These are phyloP conservation scores for Parachaetomium inaequale DNA, from an alignment of 495 filamentous ascomycete species.

Conservation along the genomic window DNA sequence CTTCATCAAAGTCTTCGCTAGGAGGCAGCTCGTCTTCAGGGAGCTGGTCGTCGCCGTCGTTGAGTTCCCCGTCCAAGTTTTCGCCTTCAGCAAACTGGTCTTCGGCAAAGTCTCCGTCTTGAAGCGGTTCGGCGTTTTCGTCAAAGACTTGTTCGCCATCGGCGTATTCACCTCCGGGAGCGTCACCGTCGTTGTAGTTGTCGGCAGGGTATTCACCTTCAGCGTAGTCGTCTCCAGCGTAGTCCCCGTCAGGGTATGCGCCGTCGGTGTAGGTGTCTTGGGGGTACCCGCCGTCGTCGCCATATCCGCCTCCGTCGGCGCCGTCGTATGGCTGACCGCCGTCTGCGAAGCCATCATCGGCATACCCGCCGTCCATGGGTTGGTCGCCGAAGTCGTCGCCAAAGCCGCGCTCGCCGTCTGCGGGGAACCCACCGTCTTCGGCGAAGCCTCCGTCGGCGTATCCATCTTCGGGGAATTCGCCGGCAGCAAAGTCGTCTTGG, in stretches of 20 bases:
- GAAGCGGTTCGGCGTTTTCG: neutral
- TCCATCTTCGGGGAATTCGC: conserved; percentile 1
- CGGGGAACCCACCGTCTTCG: conserved; percentile 1
- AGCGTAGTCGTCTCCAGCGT: neutral
- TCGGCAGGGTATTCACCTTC: neutral
- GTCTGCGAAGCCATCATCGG: neutral
- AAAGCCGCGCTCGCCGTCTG: conserved; percentile 8
- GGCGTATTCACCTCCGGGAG: neutral
- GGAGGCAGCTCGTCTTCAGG: neutral
- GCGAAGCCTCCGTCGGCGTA: neutral
- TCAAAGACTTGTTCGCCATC: neutral
- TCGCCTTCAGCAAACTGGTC: neutral
- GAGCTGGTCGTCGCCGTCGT: neutral
- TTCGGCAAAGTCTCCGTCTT: neutral
- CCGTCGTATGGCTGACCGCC: neutral
- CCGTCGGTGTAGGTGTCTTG: too few species aligned
- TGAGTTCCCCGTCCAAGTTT: neutral
- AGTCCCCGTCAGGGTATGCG: neutral
- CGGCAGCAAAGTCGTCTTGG: conserved; percentile 2
- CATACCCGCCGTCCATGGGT: neutral
- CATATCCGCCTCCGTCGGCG: neutral
- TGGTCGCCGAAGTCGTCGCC: neutral
- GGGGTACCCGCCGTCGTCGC: too few species aligned
- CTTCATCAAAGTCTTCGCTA: neutral
- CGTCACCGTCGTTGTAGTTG: neutral